Conservation (phyloP, 2,329 filamentous ascomycete genomes). For the Clonostachys solani region DNA sequence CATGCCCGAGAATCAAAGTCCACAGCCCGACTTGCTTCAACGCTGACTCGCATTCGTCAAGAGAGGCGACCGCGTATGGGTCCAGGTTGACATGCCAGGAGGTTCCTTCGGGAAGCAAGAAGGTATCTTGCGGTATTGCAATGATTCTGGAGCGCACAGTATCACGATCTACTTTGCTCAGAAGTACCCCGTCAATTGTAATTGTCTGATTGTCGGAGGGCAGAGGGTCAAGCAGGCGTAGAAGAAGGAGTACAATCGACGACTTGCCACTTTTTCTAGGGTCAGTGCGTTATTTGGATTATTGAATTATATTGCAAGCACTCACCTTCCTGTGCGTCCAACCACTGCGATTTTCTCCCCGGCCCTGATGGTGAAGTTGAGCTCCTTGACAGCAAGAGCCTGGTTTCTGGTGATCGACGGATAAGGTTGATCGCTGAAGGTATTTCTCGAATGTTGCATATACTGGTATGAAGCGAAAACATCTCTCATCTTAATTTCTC, state of each 20-base stretch:
- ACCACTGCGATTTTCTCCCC: conserved; percentile 28
- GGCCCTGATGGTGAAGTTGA: conserved; percentile 18
- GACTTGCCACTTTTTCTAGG: conserved; percentile 32
- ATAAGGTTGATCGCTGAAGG: no score
- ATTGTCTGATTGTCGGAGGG: conserved; percentile 18
- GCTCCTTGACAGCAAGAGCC: not conserved
- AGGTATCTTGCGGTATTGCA: conserved; percentile 48
- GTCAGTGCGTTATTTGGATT: no score
- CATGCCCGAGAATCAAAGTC: conserved; percentile 20
- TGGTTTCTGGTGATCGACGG: no score
- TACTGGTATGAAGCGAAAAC: conserved; percentile 26
- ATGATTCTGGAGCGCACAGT: conserved; percentile 42
- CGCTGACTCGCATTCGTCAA: conserved; percentile 23
- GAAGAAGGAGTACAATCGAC: conserved; percentile 29
- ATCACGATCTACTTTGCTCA: conserved; percentile 29
- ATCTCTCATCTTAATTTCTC: conserved; percentile 18
- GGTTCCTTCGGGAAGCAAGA: conserved; percentile 41
- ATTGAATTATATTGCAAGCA: no score
- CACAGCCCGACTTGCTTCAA: conserved; percentile 27
- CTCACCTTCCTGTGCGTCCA: conserved; percentile 21
- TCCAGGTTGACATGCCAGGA: conserved; percentile 37
- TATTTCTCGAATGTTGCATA: not conserved
- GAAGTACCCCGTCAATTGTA: conserved; percentile 34
- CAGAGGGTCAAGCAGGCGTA: conserved; percentile 34
- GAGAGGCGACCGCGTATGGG: conserved; percentile 21